Evolutionary conservation across 441 rosid genomes (phyloP), one percentile per base, ranked within the genome.

Genomic region (Bruguiera hainesii): DNA sequence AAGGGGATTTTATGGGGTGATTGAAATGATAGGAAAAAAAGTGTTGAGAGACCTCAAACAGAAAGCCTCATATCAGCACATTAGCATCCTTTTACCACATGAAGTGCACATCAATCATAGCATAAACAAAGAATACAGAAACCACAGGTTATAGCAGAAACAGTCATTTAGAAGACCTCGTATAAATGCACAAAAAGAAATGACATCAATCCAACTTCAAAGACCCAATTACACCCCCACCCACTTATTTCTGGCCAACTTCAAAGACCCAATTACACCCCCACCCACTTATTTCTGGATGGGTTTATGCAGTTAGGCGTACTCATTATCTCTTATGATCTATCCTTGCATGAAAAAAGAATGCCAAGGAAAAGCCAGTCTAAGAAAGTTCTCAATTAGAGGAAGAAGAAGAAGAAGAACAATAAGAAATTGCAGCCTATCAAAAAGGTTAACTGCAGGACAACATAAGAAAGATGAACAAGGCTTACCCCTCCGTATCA

Each of bases 401-500:
- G 48, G 48, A 55, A 55, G 58, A 8, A 8, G 28, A 8, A 21
- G 28, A 23, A 55, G 57, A 21, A 53, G 18, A 55, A 42, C 48
- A 49, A 28, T 8, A 3, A 48, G 56, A 2, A 46, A 23, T 15
- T 55, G 52, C 29, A 57, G 16, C 42, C 48, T 3, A 29, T 51
- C 58, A 64, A 57, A 30, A 52, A 48, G 10, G 64, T 25, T 53
- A 60, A 49, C 60, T 26, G 49, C 29, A 21, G 7, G 33, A 51
- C 15, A 20, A 56, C 6, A 56, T n/a, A 42, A 2, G 7, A 7
- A 39, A 66, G 29, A 20, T n/a, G 56, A 31, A 31, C n/a, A 58
- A 57, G 28, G 42, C 74, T 78, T 78, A 87, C 97, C 93, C 93
- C 0, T 84, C 89, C 39, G 65, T 74, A 60, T 91, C 89, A 67